These are phyloP conservation scores for Peronospora destructor DNA, from an alignment of 352 stramenopile species.

Conservation along the genomic window DNA sequence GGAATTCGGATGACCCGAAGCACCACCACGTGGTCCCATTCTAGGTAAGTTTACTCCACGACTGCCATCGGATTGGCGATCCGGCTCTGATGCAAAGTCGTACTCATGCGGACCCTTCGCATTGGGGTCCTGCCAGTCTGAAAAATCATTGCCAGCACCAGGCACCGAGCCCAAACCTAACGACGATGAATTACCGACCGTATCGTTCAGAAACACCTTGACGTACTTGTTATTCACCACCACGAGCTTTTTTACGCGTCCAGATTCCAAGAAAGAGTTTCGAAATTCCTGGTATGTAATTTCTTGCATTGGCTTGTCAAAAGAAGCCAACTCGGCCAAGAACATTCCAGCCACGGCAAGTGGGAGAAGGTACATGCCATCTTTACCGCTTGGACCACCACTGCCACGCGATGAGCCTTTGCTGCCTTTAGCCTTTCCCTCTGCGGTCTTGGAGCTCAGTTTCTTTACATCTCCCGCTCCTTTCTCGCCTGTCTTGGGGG, in stretches of 20 bases:
- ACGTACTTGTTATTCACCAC: conserved; percentile 90
- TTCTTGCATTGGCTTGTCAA: conserved; percentile 84
- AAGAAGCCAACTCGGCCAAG: conserved; percentile 59
- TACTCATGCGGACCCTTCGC: conserved; percentile 29
- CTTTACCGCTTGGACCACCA: conserved; percentile 31
- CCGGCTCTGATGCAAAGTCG: conserved; percentile 19
- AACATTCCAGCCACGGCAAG: conserved; percentile 66
- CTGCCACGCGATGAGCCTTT: conserved; percentile 30
- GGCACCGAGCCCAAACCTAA: conserved; percentile 7
- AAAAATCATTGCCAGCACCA: conserved; percentile 20
- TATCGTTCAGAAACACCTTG: conserved; percentile 78
- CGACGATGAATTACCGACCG: conserved; percentile 14
- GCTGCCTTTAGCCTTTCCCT: conserved; percentile 32
- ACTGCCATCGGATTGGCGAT: conserved; percentile 8
- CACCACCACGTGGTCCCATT: conserved; percentile 16
- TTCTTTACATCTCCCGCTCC: conserved; percentile 55
- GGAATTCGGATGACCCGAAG: conserved; percentile 25
- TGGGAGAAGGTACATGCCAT: conserved; percentile 69
- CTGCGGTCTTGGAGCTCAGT: conserved; percentile 52
- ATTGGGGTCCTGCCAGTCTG: conserved; percentile 50
- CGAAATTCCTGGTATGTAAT: conserved; percentile 90
- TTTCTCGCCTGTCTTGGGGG: conserved; percentile 40
- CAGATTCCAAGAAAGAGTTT: conserved; percentile 76
- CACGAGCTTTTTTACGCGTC: conserved; percentile 84
- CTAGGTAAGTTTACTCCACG: conserved; percentile 19